Evolutionary conservation across 2,329 filamentous ascomycete species (phyloP), one percentile per base, ranked within the genome.

Genomic region (Rutstroemia sydowiana): DNA sequence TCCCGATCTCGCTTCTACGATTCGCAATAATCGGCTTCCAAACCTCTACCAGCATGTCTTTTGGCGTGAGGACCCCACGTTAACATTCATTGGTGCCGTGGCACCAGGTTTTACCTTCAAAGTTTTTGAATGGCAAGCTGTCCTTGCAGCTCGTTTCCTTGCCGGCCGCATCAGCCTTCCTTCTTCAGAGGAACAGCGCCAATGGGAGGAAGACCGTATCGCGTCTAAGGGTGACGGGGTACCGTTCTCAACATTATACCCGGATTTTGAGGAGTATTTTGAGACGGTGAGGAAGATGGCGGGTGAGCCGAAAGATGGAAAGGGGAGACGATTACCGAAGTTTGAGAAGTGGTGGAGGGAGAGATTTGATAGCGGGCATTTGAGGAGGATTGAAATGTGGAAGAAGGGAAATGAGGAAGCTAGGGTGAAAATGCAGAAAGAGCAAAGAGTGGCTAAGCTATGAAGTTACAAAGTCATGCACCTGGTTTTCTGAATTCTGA

Each of bases 81-180:
- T 83, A 9, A 65, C 76, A 2, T 84, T 83, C 59, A 70, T 83
- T 2, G 81, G 79, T 23, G 81, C 80, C 3, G 78, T 76, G 52
- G 69, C 69, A 1, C 75, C 76, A 0, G 78, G 77, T 0, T 65
- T 87, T 26, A 86, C 82, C 0, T 86, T 87, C 68, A 84, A 82
- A 62, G 74, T 85, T 28, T 85, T 84, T 51, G 82, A 85, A 66
- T 85, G 79, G 78, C 82, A 85, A 60, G 80, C 81, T 6, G 81
- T 85, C 0, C 71, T 79, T 1, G 78, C 76, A 0, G 81, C 82
- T 1, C 70, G 81, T 0, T 65, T 82, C 2, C 70, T 85, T 0
- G 75, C 81, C 0, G 78, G 78, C 0, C 70, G 78, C 1, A 74
- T 73, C 0, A 66, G 58, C 0, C 65, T 84, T 1, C 82, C 82